Evolutionary conservation across 2,329 filamentous ascomycete species (phyloP), one percentile per base, ranked within the genome.

Genomic region (Aspergillus sp.): DNA sequence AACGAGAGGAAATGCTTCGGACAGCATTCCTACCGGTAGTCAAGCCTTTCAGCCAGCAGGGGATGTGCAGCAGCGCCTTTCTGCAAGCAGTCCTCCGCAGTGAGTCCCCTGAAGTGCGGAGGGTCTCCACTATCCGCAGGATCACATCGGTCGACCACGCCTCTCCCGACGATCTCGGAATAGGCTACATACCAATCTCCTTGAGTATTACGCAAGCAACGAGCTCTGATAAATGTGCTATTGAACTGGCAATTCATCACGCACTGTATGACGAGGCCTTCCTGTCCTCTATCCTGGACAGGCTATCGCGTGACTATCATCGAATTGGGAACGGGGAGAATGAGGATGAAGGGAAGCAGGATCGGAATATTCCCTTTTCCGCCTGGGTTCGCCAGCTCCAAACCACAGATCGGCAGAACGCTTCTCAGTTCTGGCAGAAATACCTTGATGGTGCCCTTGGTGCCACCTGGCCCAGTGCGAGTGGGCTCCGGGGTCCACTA

Each of bases 1-100:
- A 35, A 14, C 17, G n/a, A 14, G 45, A 52, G 38, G 40, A 48
- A 6, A 48, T 52, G 50, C 50, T 52, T n/a, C 50, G 50, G n/a
- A 52, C 50, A 11, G 32, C 16, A 14, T 52, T 52, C 16, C 13
- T 48, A 5, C 50, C 45, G 4, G 33, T 26, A 5, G 33, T 46
- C 1, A 17, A 24, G 16, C 3, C 13, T 5, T 5, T 20, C 13
- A 4, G 16, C 1, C 5, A n/a, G 5, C 19, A 35, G 6, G 45
- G 45, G 6, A 45, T 44, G 4, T 44, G 40, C 11, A 22, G 45
- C 14, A 45, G 33, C 32, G 19, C 45, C n/a, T 48, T 52, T 33
- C 13, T 52, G 36, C 50, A 52, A 36, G 50, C 40, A 4, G 41
- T 52, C 6, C 45, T 52, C 9, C 19, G 32, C 13, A 10, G 5